Base-by-base conservation (phyloP, 192 early-diverging fungal species). In the Coemansia sp. region DNA sequence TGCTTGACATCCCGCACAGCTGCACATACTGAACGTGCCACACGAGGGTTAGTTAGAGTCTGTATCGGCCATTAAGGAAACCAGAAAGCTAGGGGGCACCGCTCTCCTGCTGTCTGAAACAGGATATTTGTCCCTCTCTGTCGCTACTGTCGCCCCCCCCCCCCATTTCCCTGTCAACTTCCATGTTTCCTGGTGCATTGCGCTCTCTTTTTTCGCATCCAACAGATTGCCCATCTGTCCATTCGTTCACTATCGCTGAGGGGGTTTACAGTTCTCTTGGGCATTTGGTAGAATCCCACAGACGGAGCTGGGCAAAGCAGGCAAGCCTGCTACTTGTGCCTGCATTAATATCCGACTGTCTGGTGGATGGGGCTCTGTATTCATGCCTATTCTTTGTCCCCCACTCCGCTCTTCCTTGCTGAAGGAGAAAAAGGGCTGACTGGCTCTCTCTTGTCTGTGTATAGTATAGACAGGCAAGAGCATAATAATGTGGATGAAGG, bases 181-280 rank as follows among this genome's bases (percentile, higher is more conserved):
- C 56, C 37, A 12, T n/a, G 37, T 22, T 58, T 58, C 56, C 56
- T 39, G 56, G 36, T 40, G 36, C 56, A 58, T 13, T 16, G 56
- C 36, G 15, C 37, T 2, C 16, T 10, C 4, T 39, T 13, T 16
- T 4, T 58, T 58, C 1, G 15, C 39, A 36, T 36, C 56, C 5
- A 58, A 9, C 56, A 58, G 5, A 58, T 58, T 58, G 56, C 39
- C 37, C 19, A n/a, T n/a, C n/a, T n/a, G n/a, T n/a, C n/a, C n/a
- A n/a, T n/a, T 21, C 49, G 13, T 48, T 48, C 46, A 5, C 46
- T 51, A 18, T 51, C 49, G 18, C 22, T 21, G 18, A 5, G 18
- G 3, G 5, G 19, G 9, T 5, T 51, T 5, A 21, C 22, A 7
- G 5, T 13, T 10, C 49, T 51, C 49, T 47, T 21, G 3, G 5